Base-by-base conservation (phyloP, 805 yeast species). In the Candida michaelii region DNA sequence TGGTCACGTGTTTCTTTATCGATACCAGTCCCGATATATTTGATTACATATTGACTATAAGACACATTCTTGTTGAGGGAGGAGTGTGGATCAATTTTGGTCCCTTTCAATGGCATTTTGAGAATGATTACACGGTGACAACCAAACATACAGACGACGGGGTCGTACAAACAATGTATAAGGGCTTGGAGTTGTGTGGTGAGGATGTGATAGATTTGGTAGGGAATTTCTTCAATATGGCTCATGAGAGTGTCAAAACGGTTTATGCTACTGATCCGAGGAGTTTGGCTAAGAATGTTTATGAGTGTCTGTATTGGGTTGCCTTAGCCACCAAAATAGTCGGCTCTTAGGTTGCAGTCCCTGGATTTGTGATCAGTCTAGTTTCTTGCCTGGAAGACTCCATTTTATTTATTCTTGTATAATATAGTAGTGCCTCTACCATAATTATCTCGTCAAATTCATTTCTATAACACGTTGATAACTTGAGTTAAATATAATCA, bases 91-190 rank as follows among this genome's bases (percentile, higher is more conserved):
- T 81, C 19, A 82, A 82, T 52, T 76, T 80, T 54, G 89, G 89
- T 0, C 89, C 88, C 0, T 60, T 82, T 33, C 60, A 80, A 39
- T 82, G 89, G 89, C 91, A 85, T 59, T 80, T 73, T 54, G 89
- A 83, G 50, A 76, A 74, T 43, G 76, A 72, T 25, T 65, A 59
- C 13, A 62, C 61, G 12, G 53, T 60, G 8, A 10, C 24, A 4
- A 24, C 43, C 8, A 39, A 47, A 39, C 52, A 50, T 3, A 49
- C 58, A 6, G 39, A 45, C 1, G 54, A 52, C 3, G 54, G 37
- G 9, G 16, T n/a, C 2, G 5, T n/a, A 5, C 37, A 34, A 21
- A 60, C 21, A 59, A 57, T 43, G 55, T 59, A 17, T 24, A 69
- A 63, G 47, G 90, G 89, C 0, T 53, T 84, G 16, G 91, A 85